Evolutionary conservation across 78 protist species (phyloP).

Genomic region (Cavenderia fasciculata): DNA sequence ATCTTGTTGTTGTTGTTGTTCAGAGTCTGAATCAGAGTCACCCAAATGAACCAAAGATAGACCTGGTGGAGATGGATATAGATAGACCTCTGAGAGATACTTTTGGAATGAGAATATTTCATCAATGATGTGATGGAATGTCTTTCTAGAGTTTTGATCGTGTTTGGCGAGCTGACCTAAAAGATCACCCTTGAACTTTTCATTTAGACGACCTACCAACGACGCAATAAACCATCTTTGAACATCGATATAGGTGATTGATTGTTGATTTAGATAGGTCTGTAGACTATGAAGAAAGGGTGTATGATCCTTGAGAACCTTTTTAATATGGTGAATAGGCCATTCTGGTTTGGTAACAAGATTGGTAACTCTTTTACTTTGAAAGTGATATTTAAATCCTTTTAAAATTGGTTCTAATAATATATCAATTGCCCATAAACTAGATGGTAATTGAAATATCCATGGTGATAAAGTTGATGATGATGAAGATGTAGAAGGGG

Average conservation of each 20-base stretch:
- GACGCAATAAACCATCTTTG: conserved; percentile 52
- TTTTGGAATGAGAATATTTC: conserved; percentile 12
- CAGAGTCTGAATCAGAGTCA: not conserved
- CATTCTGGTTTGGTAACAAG: conserved; percentile 64
- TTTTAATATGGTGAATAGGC: conserved; percentile 62
- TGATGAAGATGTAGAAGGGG: not conserved
- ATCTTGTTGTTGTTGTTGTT: not conserved
- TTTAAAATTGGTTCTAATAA: conserved; percentile 33
- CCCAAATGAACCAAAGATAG: not conserved
- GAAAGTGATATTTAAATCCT: conserved; percentile 72
- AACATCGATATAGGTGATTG: conserved; percentile 24
- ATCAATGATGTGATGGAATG: conserved; percentile 49
- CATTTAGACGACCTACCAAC: conserved; percentile 9
- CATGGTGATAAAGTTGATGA: not conserved
- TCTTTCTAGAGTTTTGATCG: not conserved
- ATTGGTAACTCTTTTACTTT: conserved; percentile 45
- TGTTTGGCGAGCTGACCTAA: not conserved
- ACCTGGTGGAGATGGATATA: conserved; percentile 52
- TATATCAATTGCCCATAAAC: conserved; percentile 46
- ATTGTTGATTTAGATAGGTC: not conserved
- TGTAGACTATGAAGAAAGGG: conserved; percentile 5
- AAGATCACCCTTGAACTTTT: conserved; percentile 34
- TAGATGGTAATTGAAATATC: not conserved
- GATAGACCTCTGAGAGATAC: conserved; percentile 7
- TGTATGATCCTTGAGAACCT: conserved; percentile 18